Conservation (phyloP, 2,329 filamentous ascomycete species). For the Nemania sp. region DNA sequence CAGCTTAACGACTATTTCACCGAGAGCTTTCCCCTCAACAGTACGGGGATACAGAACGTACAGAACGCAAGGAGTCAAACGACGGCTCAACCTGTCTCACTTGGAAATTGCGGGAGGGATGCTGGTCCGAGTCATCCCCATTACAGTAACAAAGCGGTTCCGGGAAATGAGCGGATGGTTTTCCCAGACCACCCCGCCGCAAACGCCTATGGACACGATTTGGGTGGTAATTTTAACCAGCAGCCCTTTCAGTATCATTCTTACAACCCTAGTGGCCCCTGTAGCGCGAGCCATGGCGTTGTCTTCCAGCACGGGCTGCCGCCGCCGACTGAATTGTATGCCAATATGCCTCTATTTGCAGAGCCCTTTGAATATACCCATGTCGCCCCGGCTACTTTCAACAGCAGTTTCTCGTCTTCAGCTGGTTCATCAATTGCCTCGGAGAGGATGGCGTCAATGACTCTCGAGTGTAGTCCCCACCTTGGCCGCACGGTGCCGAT, state of each 20-base stretch:
- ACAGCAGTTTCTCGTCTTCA: slow-evolving; percentile 36
- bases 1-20: slow-evolving; percentile 32
- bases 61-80: slow-evolving; percentile 35
- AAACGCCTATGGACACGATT: slow-evolving; percentile 32
- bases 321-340: slow-evolving; percentile 9
- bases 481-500: slow-evolving; percentile 15
- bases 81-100: slow-evolving; percentile 37
- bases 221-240: slow-evolving; percentile 26
- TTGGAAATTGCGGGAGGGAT: slow-evolving; percentile 33
- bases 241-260: slow-evolving; percentile 29
- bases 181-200: slow-evolving; percentile 29
- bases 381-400: slow-evolving; percentile 22
- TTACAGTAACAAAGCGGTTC: slow-evolving; percentile 35
- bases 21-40: slow-evolving; percentile 22
- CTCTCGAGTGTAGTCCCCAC: slow-evolving; percentile 23
- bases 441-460: slow-evolving; percentile 36
- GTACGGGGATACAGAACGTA: slow-evolving; percentile 29
- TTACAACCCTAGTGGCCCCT: slow-evolving; percentile 21
- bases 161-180: slow-evolving; percentile 36
- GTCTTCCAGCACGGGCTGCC: slow-evolving; percentile 28
- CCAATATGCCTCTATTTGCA: slow-evolving; percentile 29
- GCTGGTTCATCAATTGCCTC: slow-evolving; percentile 31
- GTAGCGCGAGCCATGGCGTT: slow-evolving; percentile 21
- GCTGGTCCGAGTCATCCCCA: slow-evolving; percentile 36
- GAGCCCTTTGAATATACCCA: slow-evolving; percentile 30